Conservation (phyloP, 2,329 filamentous ascomycete species). For the Cladosporium sp. region DNA sequence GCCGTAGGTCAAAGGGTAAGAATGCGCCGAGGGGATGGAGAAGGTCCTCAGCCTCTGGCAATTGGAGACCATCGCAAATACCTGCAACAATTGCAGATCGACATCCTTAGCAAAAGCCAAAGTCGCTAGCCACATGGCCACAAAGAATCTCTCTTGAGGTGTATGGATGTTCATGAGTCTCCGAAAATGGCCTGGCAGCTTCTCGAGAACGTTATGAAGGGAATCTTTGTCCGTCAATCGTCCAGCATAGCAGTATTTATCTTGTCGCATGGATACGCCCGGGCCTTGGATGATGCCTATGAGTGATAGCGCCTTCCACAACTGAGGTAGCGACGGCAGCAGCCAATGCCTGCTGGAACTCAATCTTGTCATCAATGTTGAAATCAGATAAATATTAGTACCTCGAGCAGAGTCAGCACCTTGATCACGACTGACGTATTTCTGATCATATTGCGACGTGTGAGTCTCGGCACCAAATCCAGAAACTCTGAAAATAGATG, state of each 20-base stretch:
- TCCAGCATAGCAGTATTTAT: too few species aligned
- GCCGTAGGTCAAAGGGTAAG: too few species aligned
- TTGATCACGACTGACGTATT: constrained; percentile 21
- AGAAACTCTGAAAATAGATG: constrained; percentile 26
- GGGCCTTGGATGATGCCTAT: too few species aligned
- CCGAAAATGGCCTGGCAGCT: neutral
- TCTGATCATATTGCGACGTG: constrained; percentile 18
- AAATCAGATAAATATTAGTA: constrained; percentile 11
- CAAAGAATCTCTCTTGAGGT: constrained; percentile 2
- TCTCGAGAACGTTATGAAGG: neutral
- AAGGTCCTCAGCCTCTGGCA: constrained; percentile 32
- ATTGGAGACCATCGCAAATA: constrained; percentile 38
- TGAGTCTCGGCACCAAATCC: constrained; percentile 32
- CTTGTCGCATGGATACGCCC: too few species aligned
- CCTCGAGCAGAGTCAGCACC: neutral
- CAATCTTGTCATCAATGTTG: constrained; percentile 6
- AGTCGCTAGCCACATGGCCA: constrained; percentile 28
- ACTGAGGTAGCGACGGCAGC: too few species aligned
- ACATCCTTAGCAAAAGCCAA: constrained; percentile 39
- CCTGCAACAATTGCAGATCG: constrained; percentile 39
- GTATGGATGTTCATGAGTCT: neutral
- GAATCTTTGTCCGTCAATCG: too few species aligned
- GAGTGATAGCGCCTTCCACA: too few species aligned
- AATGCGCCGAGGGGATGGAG: too few species aligned
- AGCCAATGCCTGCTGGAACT: too few species aligned